phyloP scores from a whole-genome alignment of 169 alveolate species.

The Plasmodium falciparum region DNA sequence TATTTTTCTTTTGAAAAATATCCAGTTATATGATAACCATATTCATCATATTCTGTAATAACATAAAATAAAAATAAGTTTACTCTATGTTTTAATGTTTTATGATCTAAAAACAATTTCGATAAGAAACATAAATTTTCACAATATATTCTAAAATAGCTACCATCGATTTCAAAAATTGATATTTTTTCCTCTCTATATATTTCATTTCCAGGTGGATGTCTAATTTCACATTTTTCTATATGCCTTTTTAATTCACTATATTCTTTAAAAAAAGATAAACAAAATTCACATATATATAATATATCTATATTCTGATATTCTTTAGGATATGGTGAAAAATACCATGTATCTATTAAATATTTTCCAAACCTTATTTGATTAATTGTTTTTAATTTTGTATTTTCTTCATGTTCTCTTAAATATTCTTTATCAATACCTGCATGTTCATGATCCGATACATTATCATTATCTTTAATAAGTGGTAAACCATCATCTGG shows the following conservation, averaged over 20 bases:
- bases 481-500: constrained; percentile 82
- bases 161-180: constrained; percentile 98
- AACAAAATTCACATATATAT: constrained; percentile 97
- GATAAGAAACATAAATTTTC: constrained; percentile 97
- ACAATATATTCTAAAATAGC: constrained; percentile 93
- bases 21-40: constrained; percentile 91
- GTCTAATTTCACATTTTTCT: constrained; percentile 90
- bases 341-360: constrained; percentile 98
- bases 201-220: constrained; percentile 99
- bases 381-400: constrained; percentile 95
- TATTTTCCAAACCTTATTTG: constrained; percentile 94
- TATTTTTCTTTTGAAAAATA: constrained; percentile 93
- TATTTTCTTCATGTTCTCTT: constrained; percentile 95
- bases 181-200: constrained; percentile 94
- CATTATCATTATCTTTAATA: constrained; percentile 78
- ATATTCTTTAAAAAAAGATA: constrained; percentile 90
- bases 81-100: constrained; percentile 93
- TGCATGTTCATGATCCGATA: constrained; percentile 86
- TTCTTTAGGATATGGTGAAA: constrained; percentile 98
- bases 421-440: constrained; percentile 93
- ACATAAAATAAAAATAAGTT: constrained; percentile 94
- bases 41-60: constrained; percentile 92
- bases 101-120: constrained; percentile 97
- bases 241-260: constrained; percentile 92
- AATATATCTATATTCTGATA: constrained; percentile 94